Conservation (phyloP, 1,139 yeast species). For the Debaryomycetaceae sp. region DNA sequence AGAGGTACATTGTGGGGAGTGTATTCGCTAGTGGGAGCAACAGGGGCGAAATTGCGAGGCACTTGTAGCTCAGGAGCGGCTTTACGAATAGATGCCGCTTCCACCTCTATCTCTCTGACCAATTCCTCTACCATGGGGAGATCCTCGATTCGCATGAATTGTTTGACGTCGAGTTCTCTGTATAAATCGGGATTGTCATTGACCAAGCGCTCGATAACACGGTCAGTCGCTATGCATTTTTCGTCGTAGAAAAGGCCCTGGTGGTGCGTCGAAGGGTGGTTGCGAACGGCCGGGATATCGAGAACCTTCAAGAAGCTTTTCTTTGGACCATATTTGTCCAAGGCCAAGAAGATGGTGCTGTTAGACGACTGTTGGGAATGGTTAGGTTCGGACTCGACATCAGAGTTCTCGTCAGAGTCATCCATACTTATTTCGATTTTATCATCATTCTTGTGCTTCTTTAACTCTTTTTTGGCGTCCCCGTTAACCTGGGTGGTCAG, state of each 20-base stretch:
- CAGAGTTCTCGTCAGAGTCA: constrained; percentile 16
- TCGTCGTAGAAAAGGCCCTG: constrained; percentile 34
- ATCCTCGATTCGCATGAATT: constrained; percentile 7
- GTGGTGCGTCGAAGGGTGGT: constrained; percentile 15
- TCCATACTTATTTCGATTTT: constrained; percentile 42
- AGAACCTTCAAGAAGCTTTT: constrained; percentile 50
- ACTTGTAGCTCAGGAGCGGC: constrained; percentile 12
- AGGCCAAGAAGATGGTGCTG: constrained; percentile 54
- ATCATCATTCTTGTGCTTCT: constrained; percentile 16
- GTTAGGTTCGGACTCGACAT: constrained; percentile 6
- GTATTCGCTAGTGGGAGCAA: constrained; percentile 27
- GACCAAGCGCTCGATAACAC: constrained; percentile 32
- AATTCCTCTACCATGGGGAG: constrained; percentile 17
- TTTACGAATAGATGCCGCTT: constrained; percentile 8
- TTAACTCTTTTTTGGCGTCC: constrained; percentile 7
- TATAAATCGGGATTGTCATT: constrained; percentile 10
- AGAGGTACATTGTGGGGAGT: constrained; percentile 12
- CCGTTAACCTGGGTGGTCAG: background rate
- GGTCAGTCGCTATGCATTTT: constrained; percentile 48
- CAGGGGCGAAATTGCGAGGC: constrained; percentile 22
- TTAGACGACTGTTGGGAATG: background rate
- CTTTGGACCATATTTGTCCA: constrained; percentile 77
- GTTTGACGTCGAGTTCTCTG: constrained; percentile 1
- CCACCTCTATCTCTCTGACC: constrained; percentile 17
- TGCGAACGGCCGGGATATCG: constrained; percentile 22